Base-by-base conservation (phyloP, 2,329 filamentous ascomycete species). In the Lachnellula subtilissima region DNA sequence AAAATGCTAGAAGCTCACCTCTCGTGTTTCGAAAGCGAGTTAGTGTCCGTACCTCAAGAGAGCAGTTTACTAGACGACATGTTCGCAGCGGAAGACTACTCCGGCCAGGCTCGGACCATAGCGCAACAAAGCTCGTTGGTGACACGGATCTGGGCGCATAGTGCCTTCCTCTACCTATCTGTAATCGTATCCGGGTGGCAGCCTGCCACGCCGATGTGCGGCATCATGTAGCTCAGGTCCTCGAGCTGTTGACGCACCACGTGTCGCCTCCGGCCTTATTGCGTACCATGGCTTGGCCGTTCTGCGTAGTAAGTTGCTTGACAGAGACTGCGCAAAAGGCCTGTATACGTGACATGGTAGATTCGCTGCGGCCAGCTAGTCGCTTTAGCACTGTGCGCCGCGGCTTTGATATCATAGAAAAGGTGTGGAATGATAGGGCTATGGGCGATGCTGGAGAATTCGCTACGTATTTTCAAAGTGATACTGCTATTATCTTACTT, bases 1-100 rank as follows among this genome's bases (percentile, higher is more conserved):
- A 46, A 61, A 15, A 51, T 54, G 1, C 61, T 71, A 23, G 6
- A 43, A 5, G 19, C 3, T 12, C n/a, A 42, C n/a, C 17, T 54
- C 14, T 28, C 45, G 36, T 25, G 40, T 11, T 28, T 53, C 40
- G 40, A 47, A 36, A 23, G 25, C 40, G 11, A 8, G 14, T 8
- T 8, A 12, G 25, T 22, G 35, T 19, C 23, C 22, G 22, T 22
- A 4, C 22, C 22, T 22, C 22, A 22, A 4, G 22, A 22, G 22
- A 22, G 22, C 22, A 22, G 22, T 22, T 22, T 22, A 22, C 22
- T 22, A 22, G 22, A 22, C 22, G 22, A 50, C 23, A 14, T 50
- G 8, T 32, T 39, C 35, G 51, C 51, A 6, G 19, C 32, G 2
- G 17, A 32, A 37, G 9, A 9, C 9, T 37, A 11, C 15, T 15